Base-by-base conservation (phyloP, 345 rosid genomes). In the Euphorbia tirucalli region DNA sequence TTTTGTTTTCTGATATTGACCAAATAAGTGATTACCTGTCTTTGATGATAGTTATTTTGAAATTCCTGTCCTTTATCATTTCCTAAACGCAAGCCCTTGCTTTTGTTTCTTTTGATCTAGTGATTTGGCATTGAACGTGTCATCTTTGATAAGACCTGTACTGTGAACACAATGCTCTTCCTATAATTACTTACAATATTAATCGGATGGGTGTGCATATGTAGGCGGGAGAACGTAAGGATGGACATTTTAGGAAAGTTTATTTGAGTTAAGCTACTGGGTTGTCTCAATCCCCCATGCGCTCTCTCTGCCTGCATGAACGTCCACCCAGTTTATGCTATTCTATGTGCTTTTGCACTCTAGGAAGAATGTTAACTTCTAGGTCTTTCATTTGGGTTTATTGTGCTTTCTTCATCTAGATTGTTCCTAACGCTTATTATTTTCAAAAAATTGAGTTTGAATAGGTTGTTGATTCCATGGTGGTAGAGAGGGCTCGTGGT, bases 391-490 rank as follows among this genome's bases (percentile, higher is more conserved):
- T 13, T 65, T 22, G 37, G 25, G 0, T 7, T 25, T 21, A 1
- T 11, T 18, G 13, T 27, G 19, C 5, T 7, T 18, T 59, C 44
- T 28, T 50, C 46, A 35, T 35, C 50, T 22, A 16, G 30, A n/a
- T 24, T 18, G 9, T 28, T 18, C 22, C 50, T 31, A 30, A 9
- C 4, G 4, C 18, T 35, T 30, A 7, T 54, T 62, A 16, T 61
- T 14, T 11, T 48, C 21, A n/a, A 25, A 48, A 68, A 39, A 56
- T 67, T 63, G 79, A 71, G 64, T 54, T 56, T 71, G 16, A 76
- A 68, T 72, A 95, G 99, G 99, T 88, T 77, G 99, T 92, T 71
- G 98, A 95, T 87, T 95, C 99, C 65, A 92, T 95, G 99, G 97
- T 95, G 35, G 99, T 92, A 54, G 98, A 95, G 82, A 86, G 97